A percentile compares a stretch with the other conserved stretches of the same genome.
Evolutionary conservation across 805 yeast species (phyloP).

Genomic region (Wickerhamomyces rabaulensis): DNA sequence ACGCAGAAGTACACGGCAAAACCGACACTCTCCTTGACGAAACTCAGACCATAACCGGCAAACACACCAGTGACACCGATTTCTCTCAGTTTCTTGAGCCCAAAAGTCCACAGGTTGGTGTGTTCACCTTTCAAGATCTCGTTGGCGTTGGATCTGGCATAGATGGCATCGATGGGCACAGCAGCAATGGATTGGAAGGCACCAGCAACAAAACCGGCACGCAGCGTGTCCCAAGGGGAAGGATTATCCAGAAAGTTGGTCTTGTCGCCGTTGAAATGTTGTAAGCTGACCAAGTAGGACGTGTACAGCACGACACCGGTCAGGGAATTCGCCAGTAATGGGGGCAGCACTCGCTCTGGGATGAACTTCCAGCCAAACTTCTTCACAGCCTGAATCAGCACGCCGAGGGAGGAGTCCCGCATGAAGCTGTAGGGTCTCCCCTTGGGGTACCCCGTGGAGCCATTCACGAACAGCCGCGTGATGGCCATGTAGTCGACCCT

Average conservation of each 20-base stretch:
- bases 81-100: conserved; percentile 58
- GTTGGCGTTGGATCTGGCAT: conserved; percentile 71
- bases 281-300: conserved; percentile 60
- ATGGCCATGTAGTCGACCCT: conserved; percentile 81
- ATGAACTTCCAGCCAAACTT: conserved; percentile 83
- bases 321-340: conserved; percentile 82
- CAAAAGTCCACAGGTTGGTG: conserved; percentile 74
- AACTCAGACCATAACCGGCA: conserved; percentile 80
- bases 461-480: conserved; percentile 47
- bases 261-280: conserved; percentile 25
- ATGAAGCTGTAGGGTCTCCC: conserved; percentile 44
- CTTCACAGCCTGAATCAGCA: conserved; percentile 63
- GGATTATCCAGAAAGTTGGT: conserved; percentile 19
- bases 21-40: conserved; percentile 73
- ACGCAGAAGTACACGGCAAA: conserved; percentile 81
- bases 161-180: conserved; percentile 90
- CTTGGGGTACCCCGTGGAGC: conserved; percentile 32
- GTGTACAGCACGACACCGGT: conserved; percentile 85
- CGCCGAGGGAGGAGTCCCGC: conserved; percentile 74
- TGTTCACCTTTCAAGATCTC: conserved; percentile 67
- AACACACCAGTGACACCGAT: conserved; percentile 81
- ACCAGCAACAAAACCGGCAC: conserved; percentile 85
- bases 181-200: conserved; percentile 84
- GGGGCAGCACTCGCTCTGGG: conserved; percentile 79
- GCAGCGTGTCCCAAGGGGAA: conserved; percentile 48